Evolutionary conservation across 305 asterid genomes (phyloP).

Genomic region (Plantago coronopus): DNA sequence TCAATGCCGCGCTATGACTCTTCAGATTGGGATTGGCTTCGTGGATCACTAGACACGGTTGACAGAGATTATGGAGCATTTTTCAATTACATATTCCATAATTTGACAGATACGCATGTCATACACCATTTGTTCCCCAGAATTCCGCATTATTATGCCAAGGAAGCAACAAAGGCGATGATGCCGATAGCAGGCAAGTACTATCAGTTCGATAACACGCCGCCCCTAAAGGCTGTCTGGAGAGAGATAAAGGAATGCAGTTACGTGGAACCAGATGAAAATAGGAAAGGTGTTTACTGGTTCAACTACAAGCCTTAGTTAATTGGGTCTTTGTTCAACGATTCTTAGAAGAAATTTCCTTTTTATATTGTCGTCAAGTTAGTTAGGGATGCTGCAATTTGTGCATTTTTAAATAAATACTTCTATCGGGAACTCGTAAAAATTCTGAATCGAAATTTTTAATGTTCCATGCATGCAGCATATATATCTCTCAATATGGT

Average conservation of each 20-base stretch:
- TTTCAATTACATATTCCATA: neutral
- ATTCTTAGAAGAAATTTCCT: too few relatives aligned
- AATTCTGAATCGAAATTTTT: too few relatives aligned
- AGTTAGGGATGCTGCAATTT: too few relatives aligned
- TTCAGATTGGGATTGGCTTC: constrained; percentile 40
- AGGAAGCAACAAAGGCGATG: neutral
- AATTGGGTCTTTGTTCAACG: too few relatives aligned
- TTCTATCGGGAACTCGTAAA: too few relatives aligned
- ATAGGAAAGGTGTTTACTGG: constrained; percentile 1
- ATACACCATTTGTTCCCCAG: constrained; percentile 1
- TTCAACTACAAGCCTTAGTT: neutral
- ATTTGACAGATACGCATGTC: neutral
- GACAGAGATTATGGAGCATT: constrained; percentile 29
- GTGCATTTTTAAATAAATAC: too few relatives aligned
- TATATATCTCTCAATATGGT: too few relatives aligned
- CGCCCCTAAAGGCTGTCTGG: neutral
- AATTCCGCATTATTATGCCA: neutral
- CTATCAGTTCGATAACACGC: neutral
- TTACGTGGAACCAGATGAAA: neutral
- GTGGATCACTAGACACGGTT: constrained; percentile 41
- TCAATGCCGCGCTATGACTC: constrained; percentile 18
- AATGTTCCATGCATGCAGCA: too few relatives aligned
- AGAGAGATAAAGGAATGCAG: neutral
- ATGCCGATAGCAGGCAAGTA: neutral
- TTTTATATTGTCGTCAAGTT: too few relatives aligned